Conservation (phyloP, 2,329 filamentous ascomycete genomes). For the Setomelanomma holmii region DNA sequence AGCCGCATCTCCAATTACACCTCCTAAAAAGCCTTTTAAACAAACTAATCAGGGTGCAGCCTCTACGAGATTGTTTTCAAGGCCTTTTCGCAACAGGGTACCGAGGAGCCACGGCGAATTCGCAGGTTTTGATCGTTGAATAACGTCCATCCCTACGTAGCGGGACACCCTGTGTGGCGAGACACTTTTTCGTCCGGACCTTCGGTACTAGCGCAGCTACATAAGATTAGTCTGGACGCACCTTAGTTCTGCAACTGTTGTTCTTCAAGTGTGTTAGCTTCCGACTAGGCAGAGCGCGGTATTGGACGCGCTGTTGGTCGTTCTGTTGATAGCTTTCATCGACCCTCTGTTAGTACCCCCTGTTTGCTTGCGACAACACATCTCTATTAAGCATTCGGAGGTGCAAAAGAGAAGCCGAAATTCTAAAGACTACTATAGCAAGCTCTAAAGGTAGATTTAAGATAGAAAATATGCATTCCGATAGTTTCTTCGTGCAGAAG, state of each 20-base stretch:
- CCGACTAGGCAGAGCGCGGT: background rate
- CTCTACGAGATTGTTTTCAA: too few relatives aligned
- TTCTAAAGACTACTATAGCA: constrained; percentile 10
- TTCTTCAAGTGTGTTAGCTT: background rate
- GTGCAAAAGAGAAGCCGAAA: constrained; percentile 9
- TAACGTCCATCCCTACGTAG: constrained; percentile 5
- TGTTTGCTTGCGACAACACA: constrained; percentile 11
- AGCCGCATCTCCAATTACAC: too few relatives aligned
- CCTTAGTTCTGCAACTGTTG: background rate
- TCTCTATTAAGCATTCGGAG: constrained; percentile 2
- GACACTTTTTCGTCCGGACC: constrained; percentile 8
- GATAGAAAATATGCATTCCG: constrained; percentile 7
- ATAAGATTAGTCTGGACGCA: background rate
- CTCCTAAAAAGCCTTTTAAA: too few relatives aligned
- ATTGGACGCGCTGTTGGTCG: constrained; percentile 6
- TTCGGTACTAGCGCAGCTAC: constrained; percentile 1
- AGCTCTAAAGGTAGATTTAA: constrained; percentile 10
- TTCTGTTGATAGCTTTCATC: constrained; percentile 5
- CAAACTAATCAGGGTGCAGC: too few relatives aligned
- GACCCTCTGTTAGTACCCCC: constrained; percentile 12
- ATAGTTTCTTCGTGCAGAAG: constrained; percentile 12
- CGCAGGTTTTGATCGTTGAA: too few relatives aligned
- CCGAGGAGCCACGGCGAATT: too few relatives aligned
- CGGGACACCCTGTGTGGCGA: constrained; percentile 6
- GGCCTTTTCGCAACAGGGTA: background rate